These are phyloP conservation scores for Claviceps spartinae DNA, from an alignment of 2,329 filamentous ascomycete species.

Conservation along the genomic window DNA sequence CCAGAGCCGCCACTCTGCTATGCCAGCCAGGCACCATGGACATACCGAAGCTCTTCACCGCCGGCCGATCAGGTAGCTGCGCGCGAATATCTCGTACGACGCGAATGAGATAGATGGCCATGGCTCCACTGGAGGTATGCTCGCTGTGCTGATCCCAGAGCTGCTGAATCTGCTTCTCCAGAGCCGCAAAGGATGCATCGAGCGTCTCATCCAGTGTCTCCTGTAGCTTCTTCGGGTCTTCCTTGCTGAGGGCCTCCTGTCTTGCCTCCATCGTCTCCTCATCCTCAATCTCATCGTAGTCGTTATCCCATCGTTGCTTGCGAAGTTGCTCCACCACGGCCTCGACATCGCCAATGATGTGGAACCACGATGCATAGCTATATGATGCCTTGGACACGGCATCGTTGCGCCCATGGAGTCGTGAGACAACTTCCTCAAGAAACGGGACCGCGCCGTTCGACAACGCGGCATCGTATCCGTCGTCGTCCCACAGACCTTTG, in stretches of 20 bases:
- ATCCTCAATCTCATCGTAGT: constrained; percentile 59
- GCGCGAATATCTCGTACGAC: constrained; percentile 60
- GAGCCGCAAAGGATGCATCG: constrained; percentile 39
- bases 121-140: constrained; percentile 33
- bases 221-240: constrained; percentile 54
- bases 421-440: constrained; percentile 53
- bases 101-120: constrained; percentile 56
- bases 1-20: constrained; percentile 39
- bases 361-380: constrained; percentile 59
- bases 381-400: constrained; percentile 47
- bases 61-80: constrained; percentile 42
- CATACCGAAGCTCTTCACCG: constrained; percentile 42
- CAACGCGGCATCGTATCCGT: constrained; percentile 51
- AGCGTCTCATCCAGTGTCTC: constrained; percentile 44
- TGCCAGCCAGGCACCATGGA: constrained; percentile 53
- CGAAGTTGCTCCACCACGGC: constrained; percentile 50
- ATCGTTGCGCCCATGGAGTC: constrained; percentile 59
- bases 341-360: constrained; percentile 54
- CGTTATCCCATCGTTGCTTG: constrained; percentile 62
- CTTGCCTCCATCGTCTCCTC: constrained; percentile 55
- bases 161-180: constrained; percentile 40
- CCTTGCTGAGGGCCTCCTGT: constrained; percentile 53
- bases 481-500: constrained; percentile 52
- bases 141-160: constrained; percentile 35
- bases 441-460: constrained; percentile 52